phyloP scores from a whole-genome alignment of 2,329 filamentous ascomycete genomes.

The Fusarium pininemorale region DNA sequence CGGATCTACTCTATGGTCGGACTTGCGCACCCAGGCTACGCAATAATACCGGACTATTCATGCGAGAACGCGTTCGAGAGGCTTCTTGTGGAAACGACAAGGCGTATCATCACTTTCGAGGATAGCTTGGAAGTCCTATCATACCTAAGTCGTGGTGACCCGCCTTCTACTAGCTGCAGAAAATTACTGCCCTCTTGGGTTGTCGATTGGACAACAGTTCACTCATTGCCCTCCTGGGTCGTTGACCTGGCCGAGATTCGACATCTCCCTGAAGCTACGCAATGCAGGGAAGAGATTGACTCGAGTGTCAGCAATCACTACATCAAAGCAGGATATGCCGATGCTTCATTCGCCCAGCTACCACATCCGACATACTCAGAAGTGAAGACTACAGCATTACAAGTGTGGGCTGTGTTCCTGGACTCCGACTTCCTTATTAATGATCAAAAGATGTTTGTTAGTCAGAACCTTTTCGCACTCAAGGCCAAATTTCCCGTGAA shows the following conservation, averaged over 20 bases:
- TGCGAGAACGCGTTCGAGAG: rapidly evolving
- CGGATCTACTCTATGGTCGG: neutral
- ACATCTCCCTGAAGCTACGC: neutral
- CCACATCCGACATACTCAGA: neutral
- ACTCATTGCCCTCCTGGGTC: neutral
- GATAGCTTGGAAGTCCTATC: neutral
- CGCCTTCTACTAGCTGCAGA: rapidly evolving
- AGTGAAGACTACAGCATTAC: rapidly evolving
- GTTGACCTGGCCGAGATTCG: neutral
- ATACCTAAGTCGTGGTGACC: rapidly evolving
- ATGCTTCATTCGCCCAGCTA: neutral
- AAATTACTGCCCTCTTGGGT: neutral
- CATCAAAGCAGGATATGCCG: neutral
- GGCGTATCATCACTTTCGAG: neutral
- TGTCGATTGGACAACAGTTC: neutral
- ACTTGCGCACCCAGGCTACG: neutral
- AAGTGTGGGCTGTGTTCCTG: neutral
- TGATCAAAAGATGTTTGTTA: no score
- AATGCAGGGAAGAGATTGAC: rapidly evolving
- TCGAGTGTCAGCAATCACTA: neutral
- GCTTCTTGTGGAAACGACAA: neutral
- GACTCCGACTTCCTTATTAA: neutral
- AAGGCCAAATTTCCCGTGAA: neutral
- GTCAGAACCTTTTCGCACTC: rapidly evolving
- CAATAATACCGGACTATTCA: neutral